Evolutionary conservation across 2,329 filamentous ascomycete genomes (phyloP), one percentile per base, ranked within the genome.

Genomic region (Phyllosticta ampelicida): DNA sequence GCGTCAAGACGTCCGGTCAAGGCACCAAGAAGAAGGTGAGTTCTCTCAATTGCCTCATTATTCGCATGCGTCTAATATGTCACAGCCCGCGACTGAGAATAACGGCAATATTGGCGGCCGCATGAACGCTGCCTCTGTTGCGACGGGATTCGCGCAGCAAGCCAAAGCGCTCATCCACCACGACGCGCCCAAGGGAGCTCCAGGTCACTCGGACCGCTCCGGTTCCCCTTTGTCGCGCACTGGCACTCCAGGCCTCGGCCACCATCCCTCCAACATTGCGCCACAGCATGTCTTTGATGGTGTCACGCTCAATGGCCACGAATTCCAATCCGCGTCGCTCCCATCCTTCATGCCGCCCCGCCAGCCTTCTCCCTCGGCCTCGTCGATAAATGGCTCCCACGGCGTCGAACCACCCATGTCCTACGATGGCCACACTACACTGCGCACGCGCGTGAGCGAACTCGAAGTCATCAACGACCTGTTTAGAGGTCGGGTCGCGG

Each of bases 391-490:
- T 62, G 77, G 75, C 54, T 85, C 86, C 53, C 80, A 84, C 62
- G 36, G 36, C 13, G 77, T 85, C 58, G 88, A 91, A 60, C 78
- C 83, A 4, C 83, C 87, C 0, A 86, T 90, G 68, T 86, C 86
- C 2, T 90, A 89, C 70, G 89, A 96, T 68, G 85, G 88, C 61
- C 96, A 95, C 71, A 88, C 88, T 5, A 86, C 85, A 54, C 79
- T 97, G n/a, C 95, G 95, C 75, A 99, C 94, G 0, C 86, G 94
- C 49, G 92, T 99, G 30, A 94, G 86, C 65, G 94, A 99, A 72
- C 80, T 99, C 21, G 94, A 99, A 70, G 82, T 99, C 55, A 96
- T 99, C 77, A 96, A 85, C 66, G 81, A 85, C 56, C 73, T 88
- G 19, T 88, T 87, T 70, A 75, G 77, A 51, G 85, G 86, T 61